Evolutionary conservation across 805 yeast genomes (phyloP), one percentile per base, ranked within the genome.

Genomic region (fission yeast (Schizosaccharomyces pombe)): DNA sequence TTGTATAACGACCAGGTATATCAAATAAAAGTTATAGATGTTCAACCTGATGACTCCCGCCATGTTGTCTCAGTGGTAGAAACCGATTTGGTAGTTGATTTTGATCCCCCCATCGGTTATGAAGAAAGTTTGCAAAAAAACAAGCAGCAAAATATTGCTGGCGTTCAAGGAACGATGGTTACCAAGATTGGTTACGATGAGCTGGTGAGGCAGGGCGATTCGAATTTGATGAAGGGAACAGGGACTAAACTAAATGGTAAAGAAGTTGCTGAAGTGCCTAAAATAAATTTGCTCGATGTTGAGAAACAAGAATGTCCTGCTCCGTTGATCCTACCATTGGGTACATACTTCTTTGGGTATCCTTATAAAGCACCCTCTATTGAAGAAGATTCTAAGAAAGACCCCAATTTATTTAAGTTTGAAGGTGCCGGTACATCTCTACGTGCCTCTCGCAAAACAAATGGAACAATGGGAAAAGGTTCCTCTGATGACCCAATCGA

Each of bases 51-150:
- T 11, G 32, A 32, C 12, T 8, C 31, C 29, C 68, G 70, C 5
- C 69, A 75, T 33, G 83, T 95, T 57, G 80, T 89, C 12, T 89
- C 96, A 71, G 95, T 91, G 4, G 85, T 91, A 29, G 99, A 91
- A 64, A 91, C 98, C 0, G 98, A 91, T 69, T 72, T 91, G 57
- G 94, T 85, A 57, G 94, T 96, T 0, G 99, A 91, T 64, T 91
- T 91, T 70, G 97, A 96, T 1, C 95, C 98, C 1, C 99, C 99
- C 0, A 95, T 89, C 4, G 99, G 99, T 0, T 91, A 91, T 64
- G 95, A 84, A 19, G 97, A 19, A 24, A 57, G 49, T 49, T 55
- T 52, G 55, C 49, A 33, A 12, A 33, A 52, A 30, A 37, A 37
- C 24, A 47, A 43, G 29, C 56, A 54, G 24, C 22, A 33, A 12